Base-by-base conservation (phyloP, 768 basidiomycete species). In the Macrolepiota albuminosa region DNA sequence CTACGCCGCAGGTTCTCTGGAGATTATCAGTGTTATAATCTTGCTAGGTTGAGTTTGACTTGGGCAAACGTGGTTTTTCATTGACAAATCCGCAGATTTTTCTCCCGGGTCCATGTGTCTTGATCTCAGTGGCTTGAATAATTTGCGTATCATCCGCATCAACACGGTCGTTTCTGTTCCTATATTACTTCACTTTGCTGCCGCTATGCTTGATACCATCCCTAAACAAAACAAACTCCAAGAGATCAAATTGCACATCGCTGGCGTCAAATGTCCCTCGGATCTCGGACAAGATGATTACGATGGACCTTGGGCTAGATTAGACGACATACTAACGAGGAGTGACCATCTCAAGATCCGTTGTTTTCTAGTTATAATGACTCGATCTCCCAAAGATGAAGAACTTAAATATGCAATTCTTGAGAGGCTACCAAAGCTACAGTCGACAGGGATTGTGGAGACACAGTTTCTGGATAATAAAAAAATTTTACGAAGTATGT, bases 211-310 rank as follows among this genome's bases (percentile, higher is more conserved):
- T 26, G 56, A 61, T 10, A 57, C 37, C 9, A 43, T 61, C 3
- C 45, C 55, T 18, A 24, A 56, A 52, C 49, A 18, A 34, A 61
- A 57, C 29, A 51, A 21, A 31, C 47, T 61, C 37, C 31, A 48
- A 49, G 31, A 34, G 6, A 50, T 61, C 43, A 43, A 46, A 4
- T 56, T 61, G 7, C 40, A 9, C 16, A 13, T 60, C 21, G 31
- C 39, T 24, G 51, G 40, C 21, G 13, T 29, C 26, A 1, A 10
- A n/a, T 0, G 11, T 29, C 5, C 24, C 31, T 40, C 24, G 1
- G 34, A 60, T 4, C 29, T 4, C 29, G 42, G n/a, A 16, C 36
- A 26, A 2, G 33, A 6, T 21, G 46, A 48, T 21, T 21, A 49
- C 39, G 10, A 36, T n/a, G n/a, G 4, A 36, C 13, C 13, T 36